A percentile compares a stretch with the other conserved stretches of the same genome.
Evolutionary conservation across 1,139 yeast species (phyloP).

Genomic region (Saccharomyces pastorianus): DNA sequence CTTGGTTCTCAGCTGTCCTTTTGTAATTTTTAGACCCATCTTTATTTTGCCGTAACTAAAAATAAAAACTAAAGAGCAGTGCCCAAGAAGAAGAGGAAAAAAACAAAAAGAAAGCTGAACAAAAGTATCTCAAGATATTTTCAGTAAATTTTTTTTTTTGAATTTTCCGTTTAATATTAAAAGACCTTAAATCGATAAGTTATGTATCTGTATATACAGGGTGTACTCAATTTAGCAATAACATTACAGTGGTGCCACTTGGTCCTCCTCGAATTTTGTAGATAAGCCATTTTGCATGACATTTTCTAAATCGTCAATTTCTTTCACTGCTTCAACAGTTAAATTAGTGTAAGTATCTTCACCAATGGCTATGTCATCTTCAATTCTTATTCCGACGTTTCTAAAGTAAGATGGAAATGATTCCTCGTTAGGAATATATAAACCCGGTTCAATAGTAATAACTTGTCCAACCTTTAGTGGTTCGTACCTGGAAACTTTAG

Average conservation of each 20-base stretch:
- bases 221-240: background rate
- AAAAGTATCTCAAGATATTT: background rate
- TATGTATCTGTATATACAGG: background rate
- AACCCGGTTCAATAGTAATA: slow-evolving; percentile 89
- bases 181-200: background rate
- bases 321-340: slow-evolving; percentile 79
- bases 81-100: background rate
- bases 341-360: slow-evolving; percentile 48
- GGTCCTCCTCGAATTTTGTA: slow-evolving; percentile 46
- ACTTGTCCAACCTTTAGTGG: slow-evolving; percentile 58
- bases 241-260: slow-evolving; percentile 34
- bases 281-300: slow-evolving; percentile 51
- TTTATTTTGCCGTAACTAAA: background rate
- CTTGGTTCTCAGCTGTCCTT: background rate
- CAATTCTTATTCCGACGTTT: slow-evolving; percentile 90
- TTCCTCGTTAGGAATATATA: slow-evolving; percentile 66
- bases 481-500: slow-evolving; percentile 47
- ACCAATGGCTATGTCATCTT: slow-evolving; percentile 84
- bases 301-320: slow-evolving; percentile 67
- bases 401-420: slow-evolving; percentile 74
- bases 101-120: background rate
- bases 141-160: background rate
- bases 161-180: slow-evolving; percentile 1
- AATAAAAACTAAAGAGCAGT: background rate
- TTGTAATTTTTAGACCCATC: background rate